Conservation (phyloP, 176 grass and related monocot genomes). For the Cymbopogon citratus region DNA sequence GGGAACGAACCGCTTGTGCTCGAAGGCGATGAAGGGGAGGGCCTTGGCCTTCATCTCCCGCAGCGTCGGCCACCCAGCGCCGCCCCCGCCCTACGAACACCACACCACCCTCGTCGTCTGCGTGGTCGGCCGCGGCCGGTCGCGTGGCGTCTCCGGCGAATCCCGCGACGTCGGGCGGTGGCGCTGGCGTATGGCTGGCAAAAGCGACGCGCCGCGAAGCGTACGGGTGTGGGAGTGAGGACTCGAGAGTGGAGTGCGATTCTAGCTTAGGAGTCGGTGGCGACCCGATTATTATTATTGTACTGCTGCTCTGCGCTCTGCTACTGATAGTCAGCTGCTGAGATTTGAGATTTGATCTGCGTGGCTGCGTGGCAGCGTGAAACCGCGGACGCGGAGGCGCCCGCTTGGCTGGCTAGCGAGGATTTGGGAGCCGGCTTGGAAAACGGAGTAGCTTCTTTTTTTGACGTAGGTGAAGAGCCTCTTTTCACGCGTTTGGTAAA, state of each 20-base stretch:
- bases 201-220: constrained; percentile 9
- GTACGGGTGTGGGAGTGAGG: constrained; percentile 15
- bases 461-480: too few species aligned
- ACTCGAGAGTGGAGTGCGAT: constrained; percentile 19
- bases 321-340: background rate
- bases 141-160: background rate
- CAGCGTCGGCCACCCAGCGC: background rate
- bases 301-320: background rate
- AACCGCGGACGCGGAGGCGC: background rate
- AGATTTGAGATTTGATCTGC: constrained; percentile 40
- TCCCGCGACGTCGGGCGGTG: background rate
- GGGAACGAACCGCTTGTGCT: constrained; percentile 76
- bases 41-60: constrained; percentile 72
- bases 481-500: too few species aligned
- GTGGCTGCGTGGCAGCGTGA: background rate
- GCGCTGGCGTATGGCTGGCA: constrained; percentile 6
- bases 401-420: background rate
- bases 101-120: too few species aligned
- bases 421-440: too few species aligned
- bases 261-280: constrained; percentile 31
- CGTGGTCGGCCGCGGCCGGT: background rate
- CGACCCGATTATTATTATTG: constrained; percentile 29
- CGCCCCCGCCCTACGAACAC: background rate
- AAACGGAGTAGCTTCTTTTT: too few species aligned
- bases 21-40: constrained; percentile 69